A percentile compares a stretch with the other conserved stretches of the same genome.
Conservation (phyloP, 768 basidiomycete species). For the Hydnum rufescens region DNA sequence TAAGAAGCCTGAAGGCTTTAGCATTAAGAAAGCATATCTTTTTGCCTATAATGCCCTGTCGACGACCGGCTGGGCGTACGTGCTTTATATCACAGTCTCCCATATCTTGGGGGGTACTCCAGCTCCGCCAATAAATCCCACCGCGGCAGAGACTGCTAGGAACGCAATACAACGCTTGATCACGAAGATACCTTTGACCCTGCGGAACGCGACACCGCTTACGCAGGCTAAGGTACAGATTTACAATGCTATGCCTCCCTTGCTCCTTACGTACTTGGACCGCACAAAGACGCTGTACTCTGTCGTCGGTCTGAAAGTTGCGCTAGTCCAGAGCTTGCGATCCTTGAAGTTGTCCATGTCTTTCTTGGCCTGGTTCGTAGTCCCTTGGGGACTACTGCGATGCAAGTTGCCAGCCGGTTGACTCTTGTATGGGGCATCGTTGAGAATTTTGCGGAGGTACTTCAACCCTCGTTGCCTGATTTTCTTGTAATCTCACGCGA, state of each 20-base stretch:
- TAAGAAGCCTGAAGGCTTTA: too few species aligned
- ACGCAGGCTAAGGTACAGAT: background rate
- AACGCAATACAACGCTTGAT: too few species aligned
- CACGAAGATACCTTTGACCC: background rate
- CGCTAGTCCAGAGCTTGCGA: conserved; percentile 65
- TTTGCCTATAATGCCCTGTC: conserved; percentile 61
- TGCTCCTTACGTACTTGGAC: conserved; percentile 18
- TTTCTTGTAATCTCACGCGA: background rate
- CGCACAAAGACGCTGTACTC: conserved; percentile 38
- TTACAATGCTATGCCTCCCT: conserved; percentile 1
- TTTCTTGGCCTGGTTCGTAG: conserved; percentile 61
- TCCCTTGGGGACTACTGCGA: conserved; percentile 48
- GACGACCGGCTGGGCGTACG: conserved; percentile 49
- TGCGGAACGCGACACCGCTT: background rate
- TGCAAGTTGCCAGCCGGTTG: conserved; percentile 66
- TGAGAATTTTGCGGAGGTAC: conserved; percentile 38
- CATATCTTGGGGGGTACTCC: conserved; percentile 29
- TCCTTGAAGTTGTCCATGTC: conserved; percentile 70
- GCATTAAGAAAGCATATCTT: conserved; percentile 29
- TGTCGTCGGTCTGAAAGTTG: conserved; percentile 39
- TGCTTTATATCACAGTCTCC: conserved; percentile 36
- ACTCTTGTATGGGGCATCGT: conserved; percentile 76
- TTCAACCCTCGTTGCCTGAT: conserved; percentile 13
- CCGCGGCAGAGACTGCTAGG: too few species aligned
- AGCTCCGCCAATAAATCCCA: background rate